Evolutionary conservation across 2,329 filamentous ascomycete genomes (phyloP).

Genomic region (Scytalidium sp.): DNA sequence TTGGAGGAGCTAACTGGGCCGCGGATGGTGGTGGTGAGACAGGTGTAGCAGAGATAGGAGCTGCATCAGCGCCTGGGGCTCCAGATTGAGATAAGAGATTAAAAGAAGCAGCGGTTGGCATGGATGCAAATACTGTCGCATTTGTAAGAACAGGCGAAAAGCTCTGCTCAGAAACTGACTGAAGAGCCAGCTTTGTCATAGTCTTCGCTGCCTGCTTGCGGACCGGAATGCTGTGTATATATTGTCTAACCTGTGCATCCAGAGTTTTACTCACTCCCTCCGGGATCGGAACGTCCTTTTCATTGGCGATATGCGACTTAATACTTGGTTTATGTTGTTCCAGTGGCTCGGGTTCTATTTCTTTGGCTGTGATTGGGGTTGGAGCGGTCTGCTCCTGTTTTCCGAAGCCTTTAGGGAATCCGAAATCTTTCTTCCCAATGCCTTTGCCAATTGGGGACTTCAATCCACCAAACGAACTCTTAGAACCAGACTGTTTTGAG

Average conservation of each 20-base stretch:
- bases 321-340: no score
- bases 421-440: not conserved
- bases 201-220: not conserved
- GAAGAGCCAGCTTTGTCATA: not conserved
- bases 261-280: not conserved
- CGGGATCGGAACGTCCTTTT: no score
- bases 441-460: not conserved
- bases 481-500: not conserved
- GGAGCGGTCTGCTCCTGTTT: not conserved
- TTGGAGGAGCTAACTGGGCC: no score
- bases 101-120: no score
- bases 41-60: no score
- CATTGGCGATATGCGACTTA: no score
- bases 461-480: not conserved
- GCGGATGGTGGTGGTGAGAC: no score
- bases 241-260: slow-evolving; percentile 11
- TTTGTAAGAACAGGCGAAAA: not conserved
- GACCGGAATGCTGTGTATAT: slow-evolving; percentile 7
- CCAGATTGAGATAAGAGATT: no score
- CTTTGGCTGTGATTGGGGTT: not conserved
- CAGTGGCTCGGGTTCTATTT: not conserved
- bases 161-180: not conserved
- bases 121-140: not conserved
- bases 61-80: no score
- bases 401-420: not conserved